Evolutionary conservation across 2,329 filamentous ascomycete genomes (phyloP).

Genomic region (Pseudogymnoascus sp.): DNA sequence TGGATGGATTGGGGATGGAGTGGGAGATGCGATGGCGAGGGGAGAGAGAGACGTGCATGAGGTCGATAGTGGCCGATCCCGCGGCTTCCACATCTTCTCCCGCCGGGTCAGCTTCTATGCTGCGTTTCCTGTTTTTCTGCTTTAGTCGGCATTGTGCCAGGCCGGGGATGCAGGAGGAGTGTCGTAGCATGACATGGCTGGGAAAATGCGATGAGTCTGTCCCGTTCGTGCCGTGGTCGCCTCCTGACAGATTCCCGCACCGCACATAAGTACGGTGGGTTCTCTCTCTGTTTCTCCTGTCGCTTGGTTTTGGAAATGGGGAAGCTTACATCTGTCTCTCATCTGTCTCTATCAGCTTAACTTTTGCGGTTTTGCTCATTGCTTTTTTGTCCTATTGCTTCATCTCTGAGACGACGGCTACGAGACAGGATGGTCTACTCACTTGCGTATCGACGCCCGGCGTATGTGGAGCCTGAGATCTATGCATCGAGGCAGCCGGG

Average conservation of each 20-base stretch:
- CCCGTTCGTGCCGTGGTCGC: neutral
- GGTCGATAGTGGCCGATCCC: conserved; percentile 5
- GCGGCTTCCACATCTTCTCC: conserved; percentile 6
- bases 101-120: neutral
- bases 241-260: neutral
- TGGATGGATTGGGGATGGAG: neutral
- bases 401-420: neutral
- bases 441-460: conserved; percentile 41
- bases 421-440: conserved; percentile 40
- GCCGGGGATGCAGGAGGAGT: neutral
- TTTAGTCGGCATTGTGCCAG: neutral
- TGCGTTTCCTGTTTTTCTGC: neutral
- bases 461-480: conserved; percentile 23
- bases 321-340: neutral
- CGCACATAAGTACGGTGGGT: neutral
- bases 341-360: neutral
- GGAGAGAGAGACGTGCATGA: neutral
- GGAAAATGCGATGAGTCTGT: conserved; percentile 1
- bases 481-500: neutral
- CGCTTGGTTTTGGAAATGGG: neutral
- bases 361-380: neutral
- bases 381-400: neutral
- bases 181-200: neutral
- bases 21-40: neutral
- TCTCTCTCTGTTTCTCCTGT: conserved; percentile 1